Base-by-base conservation (phyloP, 2,329 filamentous ascomycete species). In the Botryotinia narcissicola region DNA sequence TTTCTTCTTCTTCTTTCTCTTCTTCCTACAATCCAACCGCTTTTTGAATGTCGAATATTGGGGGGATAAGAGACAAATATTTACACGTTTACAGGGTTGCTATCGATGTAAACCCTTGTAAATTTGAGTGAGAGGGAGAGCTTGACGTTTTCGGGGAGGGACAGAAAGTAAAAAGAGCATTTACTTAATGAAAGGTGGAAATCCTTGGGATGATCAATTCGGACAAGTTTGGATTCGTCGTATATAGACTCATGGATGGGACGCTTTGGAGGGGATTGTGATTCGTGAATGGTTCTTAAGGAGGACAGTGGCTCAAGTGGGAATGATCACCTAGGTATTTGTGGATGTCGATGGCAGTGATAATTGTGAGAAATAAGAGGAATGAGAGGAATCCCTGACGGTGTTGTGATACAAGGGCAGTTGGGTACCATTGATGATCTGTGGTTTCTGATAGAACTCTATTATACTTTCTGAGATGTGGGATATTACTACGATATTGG, bases 191-290 rank as follows among this genome's bases (percentile, higher is more conserved):
- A 68, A 54, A 68, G 48, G 37, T 42, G 66, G 48, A 68, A 68
- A 68, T 68, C 64, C 64, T 68, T 57, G 66, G 10, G 66, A 32
- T 57, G 35, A 68, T 68, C 66, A 57, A 42, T 68, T 57, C 25
- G 35, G 66, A 66, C 46, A 40, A 54, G 46, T 54, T 67, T 16
- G 32, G 32, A 40, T 40, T 51, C 40, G 46, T 29, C 46, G 64
- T 54, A 67, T 67, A 22, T 54, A 16, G 48, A 54, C 12, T 54
- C 48, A 54, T 40, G 32, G 2, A 40, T 32, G 40, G 42, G 61
- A 44, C 7, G 40, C 18, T 44, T 37, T 37, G 40, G 37, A 25
- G 61, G 35, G 37, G 61, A 18, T 32, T 2, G 40, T 44, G 61
- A 29, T 10, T 32, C 42, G 40, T 64, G 61, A 64, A 64, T 64